phyloP scores from a whole-genome alignment of 2,329 filamentous ascomycete genomes.

The Mycosphaerelloides madeirae region DNA sequence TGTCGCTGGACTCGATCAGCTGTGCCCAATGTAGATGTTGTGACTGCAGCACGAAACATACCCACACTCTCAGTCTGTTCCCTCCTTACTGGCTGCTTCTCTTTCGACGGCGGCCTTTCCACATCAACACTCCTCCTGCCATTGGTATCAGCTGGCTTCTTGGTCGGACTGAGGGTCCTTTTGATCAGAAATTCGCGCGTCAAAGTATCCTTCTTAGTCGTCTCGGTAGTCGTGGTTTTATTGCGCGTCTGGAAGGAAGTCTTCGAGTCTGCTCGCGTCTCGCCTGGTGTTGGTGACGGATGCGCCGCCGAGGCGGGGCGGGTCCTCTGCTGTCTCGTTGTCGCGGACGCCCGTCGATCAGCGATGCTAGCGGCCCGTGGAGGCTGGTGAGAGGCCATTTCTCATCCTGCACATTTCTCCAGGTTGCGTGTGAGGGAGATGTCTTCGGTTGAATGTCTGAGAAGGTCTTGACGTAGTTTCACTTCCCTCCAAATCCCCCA shows the following conservation, averaged over 20 bases:
- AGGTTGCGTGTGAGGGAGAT: no score
- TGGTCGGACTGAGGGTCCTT: slow-evolving; percentile 18
- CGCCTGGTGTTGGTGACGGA: slow-evolving; percentile 11
- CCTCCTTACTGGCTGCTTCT: slow-evolving; percentile 5
- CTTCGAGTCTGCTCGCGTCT: slow-evolving; percentile 15
- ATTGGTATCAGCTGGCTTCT: slow-evolving; percentile 11
- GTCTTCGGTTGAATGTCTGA: no score
- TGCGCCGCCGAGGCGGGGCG: slow-evolving; percentile 21
- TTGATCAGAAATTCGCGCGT: slow-evolving; percentile 18
- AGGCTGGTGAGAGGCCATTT: slow-evolving; percentile 26
- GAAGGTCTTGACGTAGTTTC: no score
- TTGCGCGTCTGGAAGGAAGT: slow-evolving; percentile 14
- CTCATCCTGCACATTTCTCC: slow-evolving; percentile 8
- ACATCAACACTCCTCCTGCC: slow-evolving; percentile 15
- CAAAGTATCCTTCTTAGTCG: slow-evolving; percentile 14
- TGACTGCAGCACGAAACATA: slow-evolving; percentile 19
- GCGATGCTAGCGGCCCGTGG: slow-evolving; percentile 23
- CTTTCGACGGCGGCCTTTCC: slow-evolving; percentile 16
- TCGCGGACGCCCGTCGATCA: slow-evolving; percentile 26
- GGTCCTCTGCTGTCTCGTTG: slow-evolving; percentile 23
- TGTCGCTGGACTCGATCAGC: slow-evolving; percentile 24
- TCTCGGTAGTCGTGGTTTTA: slow-evolving; percentile 18
- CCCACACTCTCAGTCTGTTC: slow-evolving; percentile 13
- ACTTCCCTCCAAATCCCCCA: no score
- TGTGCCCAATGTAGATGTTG: neutral